Evolutionary conservation across 2,329 filamentous ascomycete species (phyloP).

Genomic region (Orbilia oligospora): DNA sequence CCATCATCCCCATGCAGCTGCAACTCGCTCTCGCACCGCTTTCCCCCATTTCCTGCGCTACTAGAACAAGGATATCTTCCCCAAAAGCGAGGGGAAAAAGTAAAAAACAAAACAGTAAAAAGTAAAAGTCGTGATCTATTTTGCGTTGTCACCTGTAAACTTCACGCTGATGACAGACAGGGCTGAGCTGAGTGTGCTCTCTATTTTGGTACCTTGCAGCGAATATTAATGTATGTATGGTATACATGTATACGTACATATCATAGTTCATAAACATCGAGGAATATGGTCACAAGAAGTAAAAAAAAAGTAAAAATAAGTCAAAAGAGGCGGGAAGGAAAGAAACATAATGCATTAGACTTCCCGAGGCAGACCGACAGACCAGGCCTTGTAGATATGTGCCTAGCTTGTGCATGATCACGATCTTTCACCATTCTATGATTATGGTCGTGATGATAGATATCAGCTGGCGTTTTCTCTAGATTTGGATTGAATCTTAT

Average conservation of each 20-base stretch:
- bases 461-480: conserved; percentile 29
- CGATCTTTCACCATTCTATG: not conserved
- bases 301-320: not conserved
- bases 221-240: not conserved
- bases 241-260: not conserved
- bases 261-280: not conserved
- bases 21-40: not conserved
- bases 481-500: not conserved
- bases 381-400: not conserved
- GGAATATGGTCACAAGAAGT: conserved; percentile 19
- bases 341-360: conserved; percentile 6
- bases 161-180: conserved; percentile 49
- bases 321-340: not conserved
- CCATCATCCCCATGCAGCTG: not conserved
- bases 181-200: conserved; percentile 22
- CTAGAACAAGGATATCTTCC: not conserved
- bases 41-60: conserved; percentile 3
- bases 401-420: not conserved
- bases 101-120: not conserved
- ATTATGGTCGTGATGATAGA: not conserved
- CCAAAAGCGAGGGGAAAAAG: not conserved
- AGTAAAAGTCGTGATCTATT: conserved; percentile 27
- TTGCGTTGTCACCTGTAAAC: conserved; percentile 48
- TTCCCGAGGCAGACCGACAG: conserved; percentile 17
- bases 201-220: conserved; percentile 26